A percentile compares a stretch with the other conserved stretches of the same genome.
Evolutionary conservation across 495 filamentous ascomycete genomes (phyloP).

Genomic region (Baudoinia panamericana): DNA sequence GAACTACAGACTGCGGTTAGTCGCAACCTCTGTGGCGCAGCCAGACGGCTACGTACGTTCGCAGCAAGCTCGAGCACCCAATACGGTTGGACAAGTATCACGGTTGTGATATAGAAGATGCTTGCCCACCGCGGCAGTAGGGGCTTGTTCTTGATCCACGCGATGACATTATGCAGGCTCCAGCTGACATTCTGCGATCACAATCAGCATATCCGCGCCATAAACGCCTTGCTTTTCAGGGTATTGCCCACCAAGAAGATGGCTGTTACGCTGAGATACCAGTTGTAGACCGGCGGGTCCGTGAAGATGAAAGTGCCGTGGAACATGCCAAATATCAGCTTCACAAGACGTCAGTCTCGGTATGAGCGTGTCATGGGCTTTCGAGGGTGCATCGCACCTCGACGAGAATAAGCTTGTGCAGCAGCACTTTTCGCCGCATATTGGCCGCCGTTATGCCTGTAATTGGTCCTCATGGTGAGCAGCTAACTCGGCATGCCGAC

Average conservation of each 20-base stretch:
- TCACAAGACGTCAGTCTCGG: neutral
- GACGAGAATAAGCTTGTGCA: conserved; percentile 32
- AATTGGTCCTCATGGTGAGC: too few relatives aligned
- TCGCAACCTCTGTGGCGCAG: conserved; percentile 4
- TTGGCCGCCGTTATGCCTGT: conserved; percentile 30
- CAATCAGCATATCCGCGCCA: neutral
- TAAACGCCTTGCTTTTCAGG: neutral
- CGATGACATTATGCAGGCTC: conserved; percentile 31
- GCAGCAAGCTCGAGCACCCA: conserved; percentile 32
- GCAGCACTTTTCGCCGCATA: conserved; percentile 26
- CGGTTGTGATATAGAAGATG: conserved; percentile 26
- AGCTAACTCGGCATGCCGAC: too few relatives aligned
- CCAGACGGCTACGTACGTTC: conserved; percentile 18
- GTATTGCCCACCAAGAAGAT: conserved; percentile 18
- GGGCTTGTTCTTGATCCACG: conserved; percentile 32
- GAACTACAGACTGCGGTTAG: conserved; percentile 14
- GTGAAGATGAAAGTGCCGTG: conserved; percentile 31
- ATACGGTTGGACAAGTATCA: conserved; percentile 27
- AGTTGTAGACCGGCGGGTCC: conserved; percentile 22
- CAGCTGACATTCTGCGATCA: conserved; percentile 23
- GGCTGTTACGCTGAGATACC: conserved; percentile 29
- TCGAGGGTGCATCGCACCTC: conserved; percentile 20
- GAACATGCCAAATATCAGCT: conserved; percentile 28
- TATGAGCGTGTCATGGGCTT: neutral
- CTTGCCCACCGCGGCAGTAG: conserved; percentile 23